Evolutionary conservation across 1,284 basidiomycete species (phyloP).

Genomic region (Cutaneotrichosporon cavernicola): DNA sequence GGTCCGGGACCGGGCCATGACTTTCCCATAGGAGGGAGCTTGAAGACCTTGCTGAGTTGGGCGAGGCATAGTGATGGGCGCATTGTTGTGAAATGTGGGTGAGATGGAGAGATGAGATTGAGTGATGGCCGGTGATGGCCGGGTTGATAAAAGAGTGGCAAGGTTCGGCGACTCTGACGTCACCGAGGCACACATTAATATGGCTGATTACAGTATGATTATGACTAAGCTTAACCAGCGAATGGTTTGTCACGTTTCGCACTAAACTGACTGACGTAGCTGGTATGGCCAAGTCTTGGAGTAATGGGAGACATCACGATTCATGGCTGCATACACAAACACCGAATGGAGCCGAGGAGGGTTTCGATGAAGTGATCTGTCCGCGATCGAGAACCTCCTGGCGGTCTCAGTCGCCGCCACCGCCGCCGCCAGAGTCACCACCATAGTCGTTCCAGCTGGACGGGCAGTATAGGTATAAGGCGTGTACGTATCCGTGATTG

Average conservation of each 20-base stretch:
- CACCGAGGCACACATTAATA: not conserved
- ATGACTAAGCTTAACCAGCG: not conserved
- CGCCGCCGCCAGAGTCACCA: no score
- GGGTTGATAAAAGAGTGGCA: not conserved
- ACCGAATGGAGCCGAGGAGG: no score
- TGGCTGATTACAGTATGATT: not conserved
- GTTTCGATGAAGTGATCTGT: no score
- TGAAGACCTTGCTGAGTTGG: constrained; percentile 1
- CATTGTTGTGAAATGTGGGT: not conserved
- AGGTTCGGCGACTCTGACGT: not conserved
- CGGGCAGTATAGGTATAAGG: no score
- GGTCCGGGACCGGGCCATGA: constrained; percentile 20
- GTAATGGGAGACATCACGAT: no score
- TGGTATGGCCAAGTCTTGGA: no score
- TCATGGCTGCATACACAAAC: no score
- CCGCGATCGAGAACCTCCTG: no score
- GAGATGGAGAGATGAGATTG: not conserved
- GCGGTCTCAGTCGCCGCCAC: no score
- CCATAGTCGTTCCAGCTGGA: no score
- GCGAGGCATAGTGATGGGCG: constrained; percentile 1
- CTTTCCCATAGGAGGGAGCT: not conserved
- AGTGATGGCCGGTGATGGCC: not conserved
- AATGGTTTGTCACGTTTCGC: not conserved
- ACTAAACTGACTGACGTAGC: no score
- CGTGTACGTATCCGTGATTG: no score